A percentile compares a stretch with the other conserved stretches of the same genome.
Evolutionary conservation across 2,329 filamentous ascomycete species (phyloP).

Genomic region (Rutstroemia sp.): DNA sequence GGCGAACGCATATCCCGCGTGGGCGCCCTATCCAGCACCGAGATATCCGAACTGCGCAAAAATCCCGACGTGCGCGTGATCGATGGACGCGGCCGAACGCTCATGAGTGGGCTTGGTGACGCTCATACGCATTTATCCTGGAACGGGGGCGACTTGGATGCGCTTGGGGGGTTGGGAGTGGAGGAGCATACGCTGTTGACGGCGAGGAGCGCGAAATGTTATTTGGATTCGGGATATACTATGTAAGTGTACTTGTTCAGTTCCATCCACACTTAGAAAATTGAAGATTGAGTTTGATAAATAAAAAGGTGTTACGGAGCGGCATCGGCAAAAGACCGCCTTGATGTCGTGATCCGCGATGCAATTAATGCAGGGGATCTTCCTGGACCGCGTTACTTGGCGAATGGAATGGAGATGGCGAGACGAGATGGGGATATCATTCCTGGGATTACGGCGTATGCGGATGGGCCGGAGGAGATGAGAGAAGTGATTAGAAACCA

Average conservation of each 20-base stretch:
- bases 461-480: constrained; percentile 36
- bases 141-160: constrained; percentile 37
- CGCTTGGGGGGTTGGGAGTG: constrained; percentile 35
- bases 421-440: constrained; percentile 38
- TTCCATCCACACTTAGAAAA: background rate
- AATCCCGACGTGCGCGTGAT: background rate
- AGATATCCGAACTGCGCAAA: background rate
- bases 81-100: constrained; percentile 29
- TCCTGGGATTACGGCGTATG: constrained; percentile 28
- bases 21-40: background rate
- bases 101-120: constrained; percentile 44
- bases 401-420: constrained; percentile 43
- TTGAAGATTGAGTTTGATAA: background rate
- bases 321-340: constrained; percentile 18
- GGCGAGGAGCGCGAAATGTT: constrained; percentile 32
- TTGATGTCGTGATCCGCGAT: constrained; percentile 39
- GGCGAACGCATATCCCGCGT: background rate
- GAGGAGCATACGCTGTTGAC: constrained; percentile 37
- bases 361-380: constrained; percentile 42
- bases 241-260: constrained; percentile 27
- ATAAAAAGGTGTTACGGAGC: constrained; percentile 19
- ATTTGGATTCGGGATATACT: constrained; percentile 42
- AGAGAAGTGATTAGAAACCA: constrained; percentile 33
- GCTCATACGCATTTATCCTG: constrained; percentile 42
- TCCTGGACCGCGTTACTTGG: constrained; percentile 40